A percentile compares a stretch with the other conserved stretches of the same genome.
Conservation (phyloP, 305 asterid genomes). For the Fraxinus floribunda region DNA sequence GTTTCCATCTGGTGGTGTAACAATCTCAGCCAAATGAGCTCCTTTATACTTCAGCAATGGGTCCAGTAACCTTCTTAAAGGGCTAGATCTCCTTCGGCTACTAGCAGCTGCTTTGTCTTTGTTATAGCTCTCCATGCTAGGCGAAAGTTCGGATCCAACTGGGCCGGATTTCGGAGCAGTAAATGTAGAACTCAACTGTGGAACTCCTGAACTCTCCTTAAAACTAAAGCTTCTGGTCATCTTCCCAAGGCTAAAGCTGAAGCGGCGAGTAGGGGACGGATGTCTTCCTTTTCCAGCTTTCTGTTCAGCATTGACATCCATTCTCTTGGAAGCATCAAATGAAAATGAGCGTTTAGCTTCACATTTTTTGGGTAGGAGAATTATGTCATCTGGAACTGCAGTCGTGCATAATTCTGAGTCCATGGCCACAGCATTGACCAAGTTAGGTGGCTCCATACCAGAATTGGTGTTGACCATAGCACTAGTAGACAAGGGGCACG, state of each 20-base stretch:
- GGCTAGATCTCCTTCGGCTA: constrained; percentile 66
- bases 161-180: constrained; percentile 55
- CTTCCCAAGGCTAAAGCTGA: constrained; percentile 67
- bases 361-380: constrained; percentile 27
- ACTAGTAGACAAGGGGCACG: constrained; percentile 58
- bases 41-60: constrained; percentile 65
- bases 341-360: constrained; percentile 33
- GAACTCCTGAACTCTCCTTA: constrained; percentile 60
- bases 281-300: constrained; percentile 49
- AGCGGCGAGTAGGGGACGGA: constrained; percentile 67
- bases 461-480: constrained; percentile 16
- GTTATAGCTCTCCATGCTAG: constrained; percentile 32
- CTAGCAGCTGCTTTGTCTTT: constrained; percentile 41
- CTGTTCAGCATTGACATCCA: constrained; percentile 34
- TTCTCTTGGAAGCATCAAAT: constrained; percentile 33
- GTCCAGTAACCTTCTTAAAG: constrained; percentile 82
- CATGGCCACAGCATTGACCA: constrained; percentile 19
- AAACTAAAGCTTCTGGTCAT: constrained; percentile 79
- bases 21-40: constrained; percentile 41
- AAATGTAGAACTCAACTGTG: constrained; percentile 44
- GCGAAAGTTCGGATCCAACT: constrained; percentile 31
- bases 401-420: constrained; percentile 17
- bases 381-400: constrained; percentile 12
- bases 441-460: constrained; percentile 25
- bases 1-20: constrained; percentile 31